phyloP scores from a whole-genome alignment of 108 stramenopile genomes.

The Fragilaria radians region DNA sequence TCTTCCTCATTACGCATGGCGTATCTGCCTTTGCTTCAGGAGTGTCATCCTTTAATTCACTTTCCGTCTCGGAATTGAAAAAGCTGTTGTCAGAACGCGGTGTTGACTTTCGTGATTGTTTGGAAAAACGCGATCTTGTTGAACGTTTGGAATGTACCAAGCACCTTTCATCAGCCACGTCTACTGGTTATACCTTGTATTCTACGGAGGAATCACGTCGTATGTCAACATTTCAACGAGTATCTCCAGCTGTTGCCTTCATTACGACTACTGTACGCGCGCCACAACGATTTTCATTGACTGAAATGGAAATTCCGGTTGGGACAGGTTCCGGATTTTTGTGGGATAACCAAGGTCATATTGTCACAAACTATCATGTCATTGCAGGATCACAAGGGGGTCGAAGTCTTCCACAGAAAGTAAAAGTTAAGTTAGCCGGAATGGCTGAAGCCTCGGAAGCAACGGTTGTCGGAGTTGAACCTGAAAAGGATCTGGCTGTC shows the following conservation, averaged over 20 bases:
- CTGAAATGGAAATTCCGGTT: constrained; percentile 36
- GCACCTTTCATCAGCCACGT: not conserved
- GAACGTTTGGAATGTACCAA: constrained; percentile 29
- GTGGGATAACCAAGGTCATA: constrained; percentile 67
- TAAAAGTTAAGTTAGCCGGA: constrained; percentile 55
- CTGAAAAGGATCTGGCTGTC: constrained; percentile 55
- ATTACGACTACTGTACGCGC: constrained; percentile 32
- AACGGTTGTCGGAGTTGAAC: constrained; percentile 57
- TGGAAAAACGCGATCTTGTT: constrained; percentile 63
- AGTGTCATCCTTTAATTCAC: constrained; percentile 1
- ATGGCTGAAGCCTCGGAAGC: constrained; percentile 36
- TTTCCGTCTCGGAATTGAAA: constrained; percentile 64
- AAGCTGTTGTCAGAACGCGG: constrained; percentile 55
- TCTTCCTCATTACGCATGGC: not conserved
- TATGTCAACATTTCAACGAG: constrained; percentile 41
- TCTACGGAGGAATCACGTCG: constrained; percentile 37
- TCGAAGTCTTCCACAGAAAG: constrained; percentile 14
- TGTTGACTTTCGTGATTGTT: constrained; percentile 69
- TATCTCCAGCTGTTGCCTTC: constrained; percentile 56
- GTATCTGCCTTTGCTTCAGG: not conserved
- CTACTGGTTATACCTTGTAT: constrained; percentile 2
- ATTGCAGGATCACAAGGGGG: constrained; percentile 10
- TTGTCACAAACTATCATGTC: constrained; percentile 78
- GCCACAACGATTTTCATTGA: constrained; percentile 9
- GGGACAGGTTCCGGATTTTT: constrained; percentile 67